phyloP scores from a whole-genome alignment of 129 eudicot species.

The Pulicaria dysenterica region DNA sequence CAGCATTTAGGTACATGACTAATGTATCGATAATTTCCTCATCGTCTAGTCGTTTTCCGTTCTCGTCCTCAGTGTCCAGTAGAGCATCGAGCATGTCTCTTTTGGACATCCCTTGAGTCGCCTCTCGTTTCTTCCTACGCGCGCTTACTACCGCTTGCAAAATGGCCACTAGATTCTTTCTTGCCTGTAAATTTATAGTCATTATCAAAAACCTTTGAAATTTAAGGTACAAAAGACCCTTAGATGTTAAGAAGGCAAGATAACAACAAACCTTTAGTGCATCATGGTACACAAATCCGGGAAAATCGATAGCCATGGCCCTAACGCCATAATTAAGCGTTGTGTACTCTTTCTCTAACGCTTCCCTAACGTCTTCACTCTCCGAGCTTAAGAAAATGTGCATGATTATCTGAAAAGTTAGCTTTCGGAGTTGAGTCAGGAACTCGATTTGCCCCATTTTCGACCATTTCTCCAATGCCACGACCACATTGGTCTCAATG shows the following conservation, averaged over 20 bases:
- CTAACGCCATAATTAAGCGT: slow-evolving; percentile 75
- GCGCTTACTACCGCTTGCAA: slow-evolving; percentile 52
- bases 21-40: slow-evolving; percentile 88
- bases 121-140: slow-evolving; percentile 48
- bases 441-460: slow-evolving; percentile 72
- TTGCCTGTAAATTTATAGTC: slow-evolving; percentile 50
- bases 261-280: slow-evolving; percentile 67
- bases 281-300: slow-evolving; percentile 76
- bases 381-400: slow-evolving; percentile 72
- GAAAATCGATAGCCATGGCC: slow-evolving; percentile 78
- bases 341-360: slow-evolving; percentile 73
- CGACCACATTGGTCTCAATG: slow-evolving; percentile 54
- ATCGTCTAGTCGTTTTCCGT: slow-evolving; percentile 67
- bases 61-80: slow-evolving; percentile 61
- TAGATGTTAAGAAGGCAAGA: not conserved
- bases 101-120: slow-evolving; percentile 34
- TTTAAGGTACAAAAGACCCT: not conserved
- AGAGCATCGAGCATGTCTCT: slow-evolving; percentile 86
- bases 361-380: slow-evolving; percentile 60
- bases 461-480: slow-evolving; percentile 71
- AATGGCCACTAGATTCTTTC: slow-evolving; percentile 79
- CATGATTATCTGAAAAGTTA: slow-evolving; percentile 77
- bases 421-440: slow-evolving; percentile 63
- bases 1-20: slow-evolving; percentile 93
- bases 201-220: not conserved